Evolutionary conservation across 305 asterid genomes (phyloP), one percentile per base, ranked within the genome.

Genomic region (Andrographis paniculata): DNA sequence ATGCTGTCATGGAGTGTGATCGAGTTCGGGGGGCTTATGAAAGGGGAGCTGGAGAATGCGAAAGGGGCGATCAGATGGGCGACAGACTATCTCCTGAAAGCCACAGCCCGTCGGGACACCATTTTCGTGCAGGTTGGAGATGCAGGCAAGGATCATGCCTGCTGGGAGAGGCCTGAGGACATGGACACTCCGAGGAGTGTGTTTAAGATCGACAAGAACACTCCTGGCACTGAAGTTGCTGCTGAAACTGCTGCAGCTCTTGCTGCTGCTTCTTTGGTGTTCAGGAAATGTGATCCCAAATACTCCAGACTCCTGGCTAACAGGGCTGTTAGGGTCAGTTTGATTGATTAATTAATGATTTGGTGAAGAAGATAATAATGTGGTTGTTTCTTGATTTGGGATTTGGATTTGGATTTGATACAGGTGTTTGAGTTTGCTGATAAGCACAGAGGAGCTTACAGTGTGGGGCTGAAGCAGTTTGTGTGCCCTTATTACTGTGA

Each of bases 81-180:
- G 42, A 75, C 94, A 6, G 96, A 92, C 35, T 92, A 87, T 58
- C 95, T 92, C 48, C 99, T 92, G 74, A 87, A 87, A 68, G 96
- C 95, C 58, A 92, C 99, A 35, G 93, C 76, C 17, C 73, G 79
- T 16, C 99, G 95, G 8, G 80, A 65, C 74, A 77, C 86, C 47
- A 79, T 87, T 30, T 91, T 74, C 54, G 99, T 91, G 54, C 99
- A 91, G 99, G 22, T 83, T 95, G 99, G 99, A 28, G 96, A 92
- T 67, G 99, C 96, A 5, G 64, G 54, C 3, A 77, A 65, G 60
- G 99, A 92, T 59, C 99, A 92, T 51, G 83, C 91, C 50, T 92
- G 99, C 31, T 91, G 98, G 98, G 98, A 91, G 65, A 91, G 96
- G n/a, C n/a, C n/a, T n/a, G n/a, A n/a, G n/a, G n/a, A n/a, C n/a